These are phyloP conservation scores for Pichia paraexigua DNA, from an alignment of 805 yeast genomes.

Conservation along the genomic window DNA sequence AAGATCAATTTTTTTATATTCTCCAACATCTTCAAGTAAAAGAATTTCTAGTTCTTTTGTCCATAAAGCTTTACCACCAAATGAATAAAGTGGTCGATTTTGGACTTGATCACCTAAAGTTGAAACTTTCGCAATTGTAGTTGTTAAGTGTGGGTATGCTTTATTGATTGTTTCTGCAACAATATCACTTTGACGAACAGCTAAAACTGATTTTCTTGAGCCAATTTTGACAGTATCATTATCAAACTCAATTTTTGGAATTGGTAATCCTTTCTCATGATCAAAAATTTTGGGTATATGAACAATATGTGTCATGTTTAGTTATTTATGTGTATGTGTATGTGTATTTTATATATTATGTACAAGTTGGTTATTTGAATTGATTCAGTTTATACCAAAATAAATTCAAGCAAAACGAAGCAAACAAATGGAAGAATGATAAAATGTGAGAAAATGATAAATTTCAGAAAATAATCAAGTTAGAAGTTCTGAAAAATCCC, in stretches of 20 bases:
- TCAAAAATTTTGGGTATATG: conserved; percentile 10
- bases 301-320: conserved; percentile 6
- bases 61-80: conserved; percentile 96
- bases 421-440: neutral
- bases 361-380: neutral
- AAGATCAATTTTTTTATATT: conserved; percentile 65
- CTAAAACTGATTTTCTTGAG: conserved; percentile 81
- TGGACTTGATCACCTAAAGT: conserved; percentile 90
- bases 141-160: conserved; percentile 53
- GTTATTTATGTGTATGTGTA: neutral
- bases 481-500: neutral
- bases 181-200: conserved; percentile 76
- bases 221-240: conserved; percentile 47
- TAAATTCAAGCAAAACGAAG: neutral
- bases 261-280: neutral
- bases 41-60: conserved; percentile 87
- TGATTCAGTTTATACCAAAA: neutral
- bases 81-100: conserved; percentile 78
- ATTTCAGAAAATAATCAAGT: neutral
- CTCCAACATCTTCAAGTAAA: conserved; percentile 55
- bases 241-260: conserved; percentile 6
- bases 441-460: neutral
- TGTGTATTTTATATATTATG: neutral
- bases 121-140: conserved; percentile 69
- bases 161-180: conserved; percentile 54